These are phyloP conservation scores for Santalum album DNA, from an alignment of 164 flowering plant species.

Conservation along the genomic window DNA sequence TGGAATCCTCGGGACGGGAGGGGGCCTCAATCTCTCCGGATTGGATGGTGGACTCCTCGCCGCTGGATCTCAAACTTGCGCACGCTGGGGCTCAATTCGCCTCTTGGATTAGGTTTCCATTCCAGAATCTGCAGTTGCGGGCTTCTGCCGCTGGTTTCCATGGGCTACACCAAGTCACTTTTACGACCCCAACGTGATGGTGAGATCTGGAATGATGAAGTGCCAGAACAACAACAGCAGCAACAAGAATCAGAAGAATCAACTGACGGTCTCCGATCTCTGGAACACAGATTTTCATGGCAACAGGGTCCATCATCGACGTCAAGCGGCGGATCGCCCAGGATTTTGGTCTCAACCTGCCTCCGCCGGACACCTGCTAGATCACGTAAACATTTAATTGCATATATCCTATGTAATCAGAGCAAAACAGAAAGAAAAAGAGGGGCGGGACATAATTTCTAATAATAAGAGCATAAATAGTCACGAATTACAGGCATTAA, in stretches of 20 bases:
- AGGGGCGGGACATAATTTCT: too few relatives aligned
- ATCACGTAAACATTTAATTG: too few relatives aligned
- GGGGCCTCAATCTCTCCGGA: conserved; percentile 12
- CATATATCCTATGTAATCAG: too few relatives aligned
- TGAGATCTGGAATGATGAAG: conserved; percentile 6
- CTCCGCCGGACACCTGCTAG: conserved; percentile 12
- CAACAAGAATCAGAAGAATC: too few relatives aligned
- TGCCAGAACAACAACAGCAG: not conserved
- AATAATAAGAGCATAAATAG: too few relatives aligned
- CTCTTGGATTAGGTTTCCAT: conserved; percentile 20
- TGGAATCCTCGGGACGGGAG: conserved; percentile 38
- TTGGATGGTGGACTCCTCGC: conserved; percentile 18
- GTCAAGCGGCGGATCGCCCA: conserved; percentile 8
- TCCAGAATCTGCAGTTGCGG: conserved; percentile 11
- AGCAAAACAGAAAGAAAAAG: too few relatives aligned
- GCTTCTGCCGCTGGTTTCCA: conserved; percentile 5
- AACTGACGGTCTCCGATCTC: not conserved
- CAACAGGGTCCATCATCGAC: conserved; percentile 20
- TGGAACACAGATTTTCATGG: conserved; percentile 4
- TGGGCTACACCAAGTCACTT: conserved; percentile 7
- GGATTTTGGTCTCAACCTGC: conserved; percentile 25
- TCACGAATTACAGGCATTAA: too few relatives aligned
- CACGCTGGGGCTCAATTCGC: conserved; percentile 1
- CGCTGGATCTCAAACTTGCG: conserved; percentile 32
- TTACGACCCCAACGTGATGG: conserved; percentile 16